A percentile compares a stretch with the other conserved stretches of the same genome.
These are phyloP conservation scores for Drechslerella dactyloides DNA, from an alignment of 2,329 filamentous ascomycete genomes.

Conservation along the genomic window DNA sequence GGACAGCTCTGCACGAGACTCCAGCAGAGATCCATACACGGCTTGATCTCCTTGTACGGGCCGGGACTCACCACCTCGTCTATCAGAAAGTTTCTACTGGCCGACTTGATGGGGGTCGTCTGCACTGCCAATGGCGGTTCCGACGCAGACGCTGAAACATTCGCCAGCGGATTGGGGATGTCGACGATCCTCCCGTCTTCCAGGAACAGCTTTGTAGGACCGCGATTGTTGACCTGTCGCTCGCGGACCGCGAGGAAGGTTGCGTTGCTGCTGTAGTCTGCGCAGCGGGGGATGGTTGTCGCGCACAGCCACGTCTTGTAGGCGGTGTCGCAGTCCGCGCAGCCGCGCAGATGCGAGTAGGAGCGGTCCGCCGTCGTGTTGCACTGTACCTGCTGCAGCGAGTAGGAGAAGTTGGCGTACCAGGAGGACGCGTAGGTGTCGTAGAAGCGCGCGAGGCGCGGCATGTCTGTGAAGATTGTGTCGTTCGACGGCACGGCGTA, in stretches of 20 bases:
- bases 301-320: conserved; percentile 97
- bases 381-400: conserved; percentile 83
- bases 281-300: conserved; percentile 88
- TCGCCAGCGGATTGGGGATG: conserved; percentile 51
- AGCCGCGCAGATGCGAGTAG: conserved; percentile 81
- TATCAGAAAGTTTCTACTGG: conserved; percentile 70
- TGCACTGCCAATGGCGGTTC: conserved; percentile 3
- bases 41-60: conserved; percentile 90
- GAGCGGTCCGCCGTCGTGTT: conserved; percentile 72
- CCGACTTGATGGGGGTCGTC: conserved; percentile 59
- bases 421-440: conserved; percentile 73
- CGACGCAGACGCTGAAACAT: conserved; percentile 51
- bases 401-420: conserved; percentile 80
- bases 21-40: conserved; percentile 87
- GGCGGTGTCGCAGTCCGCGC: conserved; percentile 74
- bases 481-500: conserved; percentile 89
- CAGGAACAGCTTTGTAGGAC: conserved; percentile 35
- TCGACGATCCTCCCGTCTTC: conserved; percentile 34
- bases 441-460: conserved; percentile 73
- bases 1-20: conserved; percentile 85
- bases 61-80: conserved; percentile 76
- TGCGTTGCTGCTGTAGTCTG: conserved; percentile 72
- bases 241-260: conserved; percentile 68
- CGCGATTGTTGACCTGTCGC: conserved; percentile 17
- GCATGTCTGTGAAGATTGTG: conserved; percentile 66